Conservation (phyloP, 257 asterid species). For the Marsdenia floribunda region DNA sequence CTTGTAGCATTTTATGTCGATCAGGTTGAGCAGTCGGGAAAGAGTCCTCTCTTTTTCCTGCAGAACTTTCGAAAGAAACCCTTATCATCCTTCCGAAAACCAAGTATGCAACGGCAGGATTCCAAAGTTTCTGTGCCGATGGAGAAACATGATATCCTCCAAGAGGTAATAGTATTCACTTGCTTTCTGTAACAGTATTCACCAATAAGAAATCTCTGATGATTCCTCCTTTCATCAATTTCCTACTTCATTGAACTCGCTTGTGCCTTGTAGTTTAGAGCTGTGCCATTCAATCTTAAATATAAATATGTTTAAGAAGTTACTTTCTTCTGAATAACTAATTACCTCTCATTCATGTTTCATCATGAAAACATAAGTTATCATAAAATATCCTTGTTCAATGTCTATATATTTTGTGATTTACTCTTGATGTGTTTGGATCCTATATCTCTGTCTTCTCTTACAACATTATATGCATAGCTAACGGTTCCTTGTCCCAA, state of each 20-base stretch:
- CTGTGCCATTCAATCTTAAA: background rate
- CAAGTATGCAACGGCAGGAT: slow-evolving; percentile 59
- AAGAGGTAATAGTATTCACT: slow-evolving; percentile 53
- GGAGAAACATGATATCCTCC: slow-evolving; percentile 74
- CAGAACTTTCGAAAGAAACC: slow-evolving; percentile 38
- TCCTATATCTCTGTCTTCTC: slow-evolving; percentile 15
- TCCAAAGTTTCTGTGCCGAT: slow-evolving; percentile 67
- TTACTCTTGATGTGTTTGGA: slow-evolving; percentile 12
- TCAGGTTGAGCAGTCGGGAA: slow-evolving; percentile 70
- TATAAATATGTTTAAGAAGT: background rate
- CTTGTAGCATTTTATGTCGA: slow-evolving; percentile 64
- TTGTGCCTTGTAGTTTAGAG: background rate
- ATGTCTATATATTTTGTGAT: background rate
- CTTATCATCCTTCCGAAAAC: slow-evolving; percentile 52
- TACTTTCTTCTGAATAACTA: background rate
- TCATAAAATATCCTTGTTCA: background rate
- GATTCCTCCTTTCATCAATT: too few species aligned
- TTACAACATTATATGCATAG: slow-evolving; percentile 1
- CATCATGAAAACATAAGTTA: background rate
- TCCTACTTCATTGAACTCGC: slow-evolving; percentile 7
- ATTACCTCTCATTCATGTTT: background rate
- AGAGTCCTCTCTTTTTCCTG: slow-evolving; percentile 55
- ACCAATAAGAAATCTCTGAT: background rate
- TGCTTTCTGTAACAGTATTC: background rate
- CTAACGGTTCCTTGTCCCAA: slow-evolving; percentile 22